phyloP scores from a whole-genome alignment of 805 yeast genomes.

The Pichia thaimueangensis region DNA sequence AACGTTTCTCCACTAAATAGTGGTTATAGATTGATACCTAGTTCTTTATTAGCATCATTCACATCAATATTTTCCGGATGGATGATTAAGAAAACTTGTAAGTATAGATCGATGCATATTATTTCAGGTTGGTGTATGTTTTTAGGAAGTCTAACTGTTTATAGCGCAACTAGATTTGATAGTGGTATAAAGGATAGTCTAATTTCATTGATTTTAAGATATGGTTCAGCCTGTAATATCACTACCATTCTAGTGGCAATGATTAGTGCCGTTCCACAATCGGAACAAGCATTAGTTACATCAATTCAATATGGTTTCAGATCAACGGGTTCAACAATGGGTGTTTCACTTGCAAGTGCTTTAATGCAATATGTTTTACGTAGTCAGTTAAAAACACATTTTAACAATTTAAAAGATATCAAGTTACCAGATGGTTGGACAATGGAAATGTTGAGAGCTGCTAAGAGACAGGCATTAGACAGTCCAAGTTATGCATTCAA shows the following conservation, averaged over 20 bases:
- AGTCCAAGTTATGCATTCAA: conserved; percentile 22
- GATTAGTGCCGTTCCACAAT: conserved; percentile 65
- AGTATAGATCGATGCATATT: conserved; percentile 45
- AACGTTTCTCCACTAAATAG: conserved; percentile 23
- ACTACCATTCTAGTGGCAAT: conserved; percentile 70
- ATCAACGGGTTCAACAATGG: conserved; percentile 50
- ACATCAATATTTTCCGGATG: conserved; percentile 66
- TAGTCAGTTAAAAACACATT: conserved; percentile 11
- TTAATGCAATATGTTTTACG: conserved; percentile 32
- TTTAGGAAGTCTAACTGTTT: conserved; percentile 39
- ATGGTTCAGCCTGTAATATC: conserved; percentile 59
- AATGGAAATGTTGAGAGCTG: conserved; percentile 8
- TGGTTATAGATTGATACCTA: conserved; percentile 43
- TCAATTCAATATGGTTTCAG: conserved; percentile 77
- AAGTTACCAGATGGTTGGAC: conserved; percentile 14
- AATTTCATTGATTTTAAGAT: conserved; percentile 48
- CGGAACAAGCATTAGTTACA: conserved; percentile 77
- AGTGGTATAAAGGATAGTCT: conserved; percentile 34
- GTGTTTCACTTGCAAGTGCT: conserved; percentile 45
- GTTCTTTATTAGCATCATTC: conserved; percentile 58
- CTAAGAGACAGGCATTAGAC: conserved; percentile 14
- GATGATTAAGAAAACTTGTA: conserved; percentile 63
- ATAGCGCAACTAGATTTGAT: conserved; percentile 15
- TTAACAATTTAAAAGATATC: conserved; percentile 12
- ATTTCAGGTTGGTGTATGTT: conserved; percentile 34